Conservation (phyloP, 495 filamentous ascomycete genomes). For the Aspergillus homomorphus region DNA sequence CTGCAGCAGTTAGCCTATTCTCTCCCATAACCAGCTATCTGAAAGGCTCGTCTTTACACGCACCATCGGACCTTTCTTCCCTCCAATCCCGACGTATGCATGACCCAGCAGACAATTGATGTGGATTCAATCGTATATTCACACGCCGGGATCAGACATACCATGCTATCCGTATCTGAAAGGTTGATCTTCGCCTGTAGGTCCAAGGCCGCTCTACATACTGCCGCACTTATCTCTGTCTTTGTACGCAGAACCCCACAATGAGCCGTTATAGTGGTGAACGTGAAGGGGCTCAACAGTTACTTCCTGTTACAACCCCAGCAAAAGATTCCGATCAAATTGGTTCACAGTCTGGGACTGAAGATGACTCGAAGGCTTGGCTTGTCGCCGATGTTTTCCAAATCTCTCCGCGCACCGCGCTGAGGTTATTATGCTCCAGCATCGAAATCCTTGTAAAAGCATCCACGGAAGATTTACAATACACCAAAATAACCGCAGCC, state of each 20-base stretch:
- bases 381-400: slow-evolving; percentile 59
- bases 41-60: not conserved
- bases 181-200: slow-evolving; percentile 31
- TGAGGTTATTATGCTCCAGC: slow-evolving; percentile 70
- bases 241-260: slow-evolving; percentile 16
- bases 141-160: slow-evolving; percentile 23
- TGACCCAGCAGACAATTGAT: slow-evolving; percentile 4
- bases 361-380: slow-evolving; percentile 5
- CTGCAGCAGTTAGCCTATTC: not conserved
- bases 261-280: slow-evolving; percentile 18
- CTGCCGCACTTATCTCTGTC: slow-evolving; percentile 11
- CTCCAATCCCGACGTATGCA: not conserved
- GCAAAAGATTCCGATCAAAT: not conserved
- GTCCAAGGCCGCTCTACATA: slow-evolving; percentile 24
- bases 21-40: not conserved
- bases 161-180: slow-evolving; percentile 35
- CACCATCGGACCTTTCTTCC: not conserved
- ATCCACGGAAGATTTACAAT: slow-evolving; percentile 72
- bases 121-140: slow-evolving; percentile 1
- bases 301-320: not conserved
- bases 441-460: slow-evolving; percentile 69
- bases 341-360: not conserved
- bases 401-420: slow-evolving; percentile 67
- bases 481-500: slow-evolving; percentile 59
- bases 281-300: slow-evolving; percentile 16